A percentile compares a stretch with the other conserved stretches of the same genome.
phyloP scores from a whole-genome alignment of 805 yeast genomes.

The Ogataea glucozyma region DNA sequence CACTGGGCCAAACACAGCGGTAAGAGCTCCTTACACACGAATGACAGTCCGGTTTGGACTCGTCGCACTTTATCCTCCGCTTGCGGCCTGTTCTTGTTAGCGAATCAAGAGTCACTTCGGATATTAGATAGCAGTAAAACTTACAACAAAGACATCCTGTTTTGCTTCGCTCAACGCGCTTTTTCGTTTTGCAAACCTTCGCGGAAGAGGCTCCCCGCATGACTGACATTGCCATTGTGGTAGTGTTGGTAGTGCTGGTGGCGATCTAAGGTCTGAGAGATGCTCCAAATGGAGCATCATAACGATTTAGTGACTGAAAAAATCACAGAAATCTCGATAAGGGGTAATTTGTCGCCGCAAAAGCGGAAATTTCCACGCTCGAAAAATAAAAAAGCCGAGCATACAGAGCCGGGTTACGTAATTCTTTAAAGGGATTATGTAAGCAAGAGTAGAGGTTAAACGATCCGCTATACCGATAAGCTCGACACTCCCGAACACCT shows the following conservation, averaged over 20 bases:
- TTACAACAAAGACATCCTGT: conserved; percentile 31
- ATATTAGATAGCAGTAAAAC: conserved; percentile 3
- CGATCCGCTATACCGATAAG: too few species aligned
- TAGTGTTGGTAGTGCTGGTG: background rate
- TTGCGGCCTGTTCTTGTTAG: conserved; percentile 22
- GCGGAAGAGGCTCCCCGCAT: background rate
- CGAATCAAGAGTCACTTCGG: background rate
- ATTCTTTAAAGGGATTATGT: too few species aligned
- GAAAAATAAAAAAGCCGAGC: too few species aligned
- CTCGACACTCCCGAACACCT: too few species aligned
- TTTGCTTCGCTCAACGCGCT: conserved; percentile 13
- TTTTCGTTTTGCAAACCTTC: background rate
- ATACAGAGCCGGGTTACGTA: too few species aligned
- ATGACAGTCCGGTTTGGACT: conserved; percentile 22
- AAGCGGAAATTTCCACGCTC: too few species aligned
- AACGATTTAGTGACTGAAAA: too few species aligned
- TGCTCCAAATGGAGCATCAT: too few species aligned
- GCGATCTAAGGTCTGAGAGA: too few species aligned
- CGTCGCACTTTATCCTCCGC: conserved; percentile 30
- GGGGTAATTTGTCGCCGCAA: too few species aligned
- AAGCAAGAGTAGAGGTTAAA: too few species aligned
- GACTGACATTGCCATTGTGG: background rate
- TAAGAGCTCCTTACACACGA: conserved; percentile 18
- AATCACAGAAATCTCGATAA: too few species aligned
- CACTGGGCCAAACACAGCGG: conserved; percentile 18